A percentile compares a stretch with the other conserved stretches of the same genome.
These are phyloP conservation scores for Carex cristatella DNA, from an alignment of 176 grass and related monocot species.

Conservation along the genomic window DNA sequence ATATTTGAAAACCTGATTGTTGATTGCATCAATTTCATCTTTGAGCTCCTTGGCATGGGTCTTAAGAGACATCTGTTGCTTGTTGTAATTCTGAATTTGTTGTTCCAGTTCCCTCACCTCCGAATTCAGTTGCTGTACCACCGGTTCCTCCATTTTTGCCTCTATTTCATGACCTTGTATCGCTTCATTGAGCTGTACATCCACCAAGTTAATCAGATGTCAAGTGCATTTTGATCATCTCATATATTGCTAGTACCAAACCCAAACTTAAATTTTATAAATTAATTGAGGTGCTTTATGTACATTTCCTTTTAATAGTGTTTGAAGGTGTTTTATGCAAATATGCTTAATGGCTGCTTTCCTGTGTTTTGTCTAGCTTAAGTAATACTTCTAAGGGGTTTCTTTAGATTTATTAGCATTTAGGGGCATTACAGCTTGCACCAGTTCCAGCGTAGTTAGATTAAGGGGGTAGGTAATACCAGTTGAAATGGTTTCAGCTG, in stretches of 20 bases:
- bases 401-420: background rate
- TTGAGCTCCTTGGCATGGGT: conserved; percentile 40
- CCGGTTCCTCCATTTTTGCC: conserved; percentile 47
- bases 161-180: conserved; percentile 46
- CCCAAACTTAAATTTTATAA: background rate
- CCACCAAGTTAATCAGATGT: background rate
- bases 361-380: background rate
- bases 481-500: background rate
- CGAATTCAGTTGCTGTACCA: conserved; percentile 36
- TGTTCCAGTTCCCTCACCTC: conserved; percentile 43
- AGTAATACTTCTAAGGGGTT: background rate
- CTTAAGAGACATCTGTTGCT: conserved; percentile 44
- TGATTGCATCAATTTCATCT: conserved; percentile 21
- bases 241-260: background rate
- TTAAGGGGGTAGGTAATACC: background rate
- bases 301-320: too few relatives aligned
- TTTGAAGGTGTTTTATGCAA: too few relatives aligned
- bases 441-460: too few relatives aligned
- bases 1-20: conserved; percentile 25
- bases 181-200: conserved; percentile 39
- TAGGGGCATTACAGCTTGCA: too few relatives aligned
- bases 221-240: background rate
- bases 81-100: conserved; percentile 60
- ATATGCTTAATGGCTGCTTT: too few relatives aligned
- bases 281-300: background rate